Conservation (phyloP, 75 land plant species). For the Cunninghamia lanceolata region DNA sequence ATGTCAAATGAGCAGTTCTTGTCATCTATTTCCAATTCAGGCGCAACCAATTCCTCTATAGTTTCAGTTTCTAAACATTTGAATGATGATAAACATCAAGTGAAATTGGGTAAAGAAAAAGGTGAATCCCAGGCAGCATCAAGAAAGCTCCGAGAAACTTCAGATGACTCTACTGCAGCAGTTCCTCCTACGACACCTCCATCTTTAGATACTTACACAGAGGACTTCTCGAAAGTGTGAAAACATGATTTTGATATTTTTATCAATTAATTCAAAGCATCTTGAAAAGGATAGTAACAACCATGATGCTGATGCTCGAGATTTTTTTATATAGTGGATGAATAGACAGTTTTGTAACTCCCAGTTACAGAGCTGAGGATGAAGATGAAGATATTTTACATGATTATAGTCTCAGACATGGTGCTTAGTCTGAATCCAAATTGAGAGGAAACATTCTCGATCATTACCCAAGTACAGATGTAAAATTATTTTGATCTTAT, state of each 20-base stretch:
- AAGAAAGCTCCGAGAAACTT: not conserved
- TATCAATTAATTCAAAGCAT: not conserved
- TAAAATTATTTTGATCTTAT: slow-evolving; percentile 7
- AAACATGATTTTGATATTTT: too few relatives aligned
- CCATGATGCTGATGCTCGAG: not conserved
- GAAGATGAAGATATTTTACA: not conserved
- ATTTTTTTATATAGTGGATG: not conserved
- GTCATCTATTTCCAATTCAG: too few relatives aligned
- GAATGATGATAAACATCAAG: not conserved
- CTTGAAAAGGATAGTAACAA: not conserved
- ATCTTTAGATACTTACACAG: too few relatives aligned
- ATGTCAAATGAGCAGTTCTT: too few relatives aligned
- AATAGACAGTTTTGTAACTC: not conserved
- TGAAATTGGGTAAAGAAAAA: too few relatives aligned
- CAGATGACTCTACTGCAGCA: too few relatives aligned
- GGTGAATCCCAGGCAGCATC: not conserved
- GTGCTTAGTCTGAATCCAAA: slow-evolving; percentile 8
- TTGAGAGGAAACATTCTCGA: slow-evolving; percentile 16
- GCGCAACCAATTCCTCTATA: slow-evolving; percentile 3
- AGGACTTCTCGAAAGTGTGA: too few relatives aligned
- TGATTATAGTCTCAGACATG: slow-evolving; percentile 9
- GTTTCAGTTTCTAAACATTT: not conserved
- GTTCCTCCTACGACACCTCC: too few relatives aligned
- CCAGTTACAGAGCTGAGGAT: not conserved
- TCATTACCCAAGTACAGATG: slow-evolving; percentile 30